Evolutionary conservation across 495 filamentous ascomycete species (phyloP).

Genomic region (Saxispiralis lemnorum): DNA sequence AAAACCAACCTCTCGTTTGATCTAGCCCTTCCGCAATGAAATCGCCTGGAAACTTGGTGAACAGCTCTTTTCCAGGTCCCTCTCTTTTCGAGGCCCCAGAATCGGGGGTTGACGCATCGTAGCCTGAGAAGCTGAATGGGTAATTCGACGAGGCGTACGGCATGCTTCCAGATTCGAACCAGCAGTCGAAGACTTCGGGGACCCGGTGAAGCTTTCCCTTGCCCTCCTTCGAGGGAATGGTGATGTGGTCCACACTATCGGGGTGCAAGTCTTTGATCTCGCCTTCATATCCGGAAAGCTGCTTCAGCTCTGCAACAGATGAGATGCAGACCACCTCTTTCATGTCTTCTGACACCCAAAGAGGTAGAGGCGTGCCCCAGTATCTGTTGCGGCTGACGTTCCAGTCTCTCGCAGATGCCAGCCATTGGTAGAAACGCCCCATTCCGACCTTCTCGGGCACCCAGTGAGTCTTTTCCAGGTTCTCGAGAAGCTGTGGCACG

Average conservation of each 20-base stretch:
- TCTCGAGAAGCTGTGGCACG: constrained; percentile 75
- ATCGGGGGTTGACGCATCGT: constrained; percentile 9
- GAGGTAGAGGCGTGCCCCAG: constrained; percentile 87
- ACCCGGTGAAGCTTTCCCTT: constrained; percentile 69
- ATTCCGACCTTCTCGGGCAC: constrained; percentile 87
- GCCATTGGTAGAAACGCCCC: constrained; percentile 73
- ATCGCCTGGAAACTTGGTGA: constrained; percentile 79
- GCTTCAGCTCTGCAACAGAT: constrained; percentile 69
- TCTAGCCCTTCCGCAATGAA: constrained; percentile 96
- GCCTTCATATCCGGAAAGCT: constrained; percentile 68
- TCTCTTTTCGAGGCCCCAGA: constrained; percentile 9
- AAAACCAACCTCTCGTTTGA: constrained; percentile 95
- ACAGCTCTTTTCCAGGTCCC: constrained; percentile 38
- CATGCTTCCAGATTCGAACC: constrained; percentile 92
- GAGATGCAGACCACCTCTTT: constrained; percentile 78
- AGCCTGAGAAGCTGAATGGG: constrained; percentile 63
- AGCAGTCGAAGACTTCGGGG: constrained; percentile 93
- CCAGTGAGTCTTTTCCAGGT: constrained; percentile 86
- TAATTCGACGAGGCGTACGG: constrained; percentile 87
- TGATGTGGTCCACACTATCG: constrained; percentile 89
- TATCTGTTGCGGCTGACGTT: constrained; percentile 91
- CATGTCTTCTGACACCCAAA: constrained; percentile 81
- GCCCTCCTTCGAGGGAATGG: constrained; percentile 80
- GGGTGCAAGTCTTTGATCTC: constrained; percentile 84
- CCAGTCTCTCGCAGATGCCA: constrained; percentile 87